These are phyloP conservation scores for Xylaria sp. DNA, from an alignment of 2,329 filamentous ascomycete species.

Conservation along the genomic window DNA sequence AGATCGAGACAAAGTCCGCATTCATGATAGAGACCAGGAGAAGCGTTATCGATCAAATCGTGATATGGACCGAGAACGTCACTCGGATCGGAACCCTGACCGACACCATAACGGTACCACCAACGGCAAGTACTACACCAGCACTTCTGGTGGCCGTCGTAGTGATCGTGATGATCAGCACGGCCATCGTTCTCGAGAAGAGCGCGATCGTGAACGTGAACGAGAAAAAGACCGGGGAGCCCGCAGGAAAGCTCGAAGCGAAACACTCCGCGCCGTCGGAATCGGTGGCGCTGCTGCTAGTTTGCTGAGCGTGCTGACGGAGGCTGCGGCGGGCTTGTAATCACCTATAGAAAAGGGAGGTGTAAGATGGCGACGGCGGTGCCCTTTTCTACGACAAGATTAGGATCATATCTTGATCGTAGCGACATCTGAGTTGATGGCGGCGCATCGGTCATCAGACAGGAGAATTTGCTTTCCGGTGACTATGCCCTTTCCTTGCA, in stretches of 20 bases:
- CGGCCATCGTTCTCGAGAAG: constrained; percentile 40
- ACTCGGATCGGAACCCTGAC: constrained; percentile 53
- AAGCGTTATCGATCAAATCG: constrained; percentile 30
- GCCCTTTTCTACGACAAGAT: background rate
- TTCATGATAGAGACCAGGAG: constrained; percentile 36
- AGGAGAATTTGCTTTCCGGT: background rate
- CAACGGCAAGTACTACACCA: constrained; percentile 24
- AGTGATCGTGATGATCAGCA: constrained; percentile 45
- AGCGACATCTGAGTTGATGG: background rate
- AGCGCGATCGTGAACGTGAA: constrained; percentile 53
- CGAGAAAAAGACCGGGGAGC: constrained; percentile 35
- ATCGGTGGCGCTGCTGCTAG: constrained; percentile 70
- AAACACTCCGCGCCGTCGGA: constrained; percentile 66
- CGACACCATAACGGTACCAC: constrained; percentile 38
- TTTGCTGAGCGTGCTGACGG: constrained; percentile 65
- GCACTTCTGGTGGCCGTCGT: constrained; percentile 27
- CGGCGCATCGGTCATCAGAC: background rate
- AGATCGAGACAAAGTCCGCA: constrained; percentile 34
- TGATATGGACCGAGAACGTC: constrained; percentile 39
- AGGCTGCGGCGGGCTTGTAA: constrained; percentile 58
- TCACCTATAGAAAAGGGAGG: background rate
- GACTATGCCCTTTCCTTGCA: background rate
- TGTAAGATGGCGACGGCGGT: background rate
- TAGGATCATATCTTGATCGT: background rate
- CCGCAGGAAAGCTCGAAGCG: constrained; percentile 54